Evolutionary conservation across 768 basidiomycete genomes (phyloP).

Genomic region (Rhodotorula babjevae): DNA sequence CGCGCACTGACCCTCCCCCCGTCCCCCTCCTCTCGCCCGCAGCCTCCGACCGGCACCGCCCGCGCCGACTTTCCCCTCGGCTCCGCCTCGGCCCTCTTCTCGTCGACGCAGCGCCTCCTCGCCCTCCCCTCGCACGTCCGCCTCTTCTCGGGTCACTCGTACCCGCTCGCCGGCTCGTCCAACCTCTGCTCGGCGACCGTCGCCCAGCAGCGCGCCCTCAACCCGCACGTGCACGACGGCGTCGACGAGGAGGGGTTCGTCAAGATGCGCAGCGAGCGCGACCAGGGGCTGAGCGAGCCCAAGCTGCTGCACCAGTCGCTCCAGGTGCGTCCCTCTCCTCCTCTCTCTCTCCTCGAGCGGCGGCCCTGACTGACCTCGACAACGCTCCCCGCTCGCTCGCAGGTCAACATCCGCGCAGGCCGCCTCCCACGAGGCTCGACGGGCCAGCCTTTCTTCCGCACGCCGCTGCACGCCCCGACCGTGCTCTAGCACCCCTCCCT

Average conservation of each 20-base stretch:
- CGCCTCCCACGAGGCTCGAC: conserved; percentile 1
- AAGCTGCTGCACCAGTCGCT: conserved; percentile 41
- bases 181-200: conserved; percentile 43
- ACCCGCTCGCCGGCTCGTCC: conserved; percentile 20
- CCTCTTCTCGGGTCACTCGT: conserved; percentile 44
- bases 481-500: not conserved
- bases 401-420: conserved; percentile 35
- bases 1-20: not conserved
- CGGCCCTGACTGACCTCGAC: too few relatives aligned
- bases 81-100: conserved; percentile 37
- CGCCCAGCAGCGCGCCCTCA: conserved; percentile 36
- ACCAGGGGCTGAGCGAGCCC: conserved; percentile 39
- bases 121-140: conserved; percentile 37
- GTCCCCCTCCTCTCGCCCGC: too few relatives aligned
- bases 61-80: conserved; percentile 45
- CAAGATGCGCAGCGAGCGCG: conserved; percentile 40
- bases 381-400: not conserved
- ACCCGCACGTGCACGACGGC: conserved; percentile 40
- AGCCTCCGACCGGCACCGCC: conserved; percentile 43
- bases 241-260: conserved; percentile 32
- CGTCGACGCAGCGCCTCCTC: conserved; percentile 41
- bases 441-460: conserved; percentile 13
- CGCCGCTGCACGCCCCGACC: not conserved
- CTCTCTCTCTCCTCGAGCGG: not conserved
- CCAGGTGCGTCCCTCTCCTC: conserved; percentile 31